A percentile compares a stretch with the other conserved stretches of the same genome.
These are phyloP conservation scores for Clavariopsis aquatica DNA, from an alignment of 495 filamentous ascomycete species.

Conservation along the genomic window DNA sequence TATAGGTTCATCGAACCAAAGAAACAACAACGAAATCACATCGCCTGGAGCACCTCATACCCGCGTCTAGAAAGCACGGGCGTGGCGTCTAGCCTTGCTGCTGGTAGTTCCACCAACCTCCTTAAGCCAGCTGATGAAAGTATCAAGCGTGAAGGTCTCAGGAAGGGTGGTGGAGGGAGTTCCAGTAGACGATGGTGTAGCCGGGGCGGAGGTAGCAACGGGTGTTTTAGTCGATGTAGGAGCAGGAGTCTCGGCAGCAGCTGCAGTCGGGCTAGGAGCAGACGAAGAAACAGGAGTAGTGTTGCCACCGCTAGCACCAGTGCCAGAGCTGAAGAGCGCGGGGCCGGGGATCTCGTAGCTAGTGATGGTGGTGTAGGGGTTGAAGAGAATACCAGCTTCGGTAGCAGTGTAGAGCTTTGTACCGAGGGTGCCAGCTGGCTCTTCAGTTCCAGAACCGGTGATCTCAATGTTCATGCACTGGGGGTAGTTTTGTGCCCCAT, in stretches of 20 bases:
- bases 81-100: constrained; percentile 8
- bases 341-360: constrained; percentile 34
- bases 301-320: not conserved
- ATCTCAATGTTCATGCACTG: constrained; percentile 35
- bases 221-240: constrained; percentile 3
- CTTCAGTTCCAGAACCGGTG: constrained; percentile 25
- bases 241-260: not conserved
- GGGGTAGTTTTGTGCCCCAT: constrained; percentile 36
- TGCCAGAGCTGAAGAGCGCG: constrained; percentile 11
- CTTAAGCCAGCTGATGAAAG: constrained; percentile 7
- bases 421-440: constrained; percentile 20
- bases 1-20: too few species aligned
- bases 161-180: not conserved
- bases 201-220: not conserved
- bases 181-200: not conserved
- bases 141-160: constrained; percentile 17
- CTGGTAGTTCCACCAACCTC: not conserved
- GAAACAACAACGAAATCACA: too few species aligned
- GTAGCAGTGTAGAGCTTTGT: constrained; percentile 23
- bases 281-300: not conserved
- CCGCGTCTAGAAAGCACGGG: constrained; percentile 3
- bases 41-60: too few species aligned
- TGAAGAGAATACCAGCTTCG: constrained; percentile 27
- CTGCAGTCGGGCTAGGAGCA: constrained; percentile 7
- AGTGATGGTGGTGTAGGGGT: constrained; percentile 22